Percentiles rank a stretch among this genome's conserved stretches.
phyloP scores from a whole-genome alignment of 176 grass and related monocot species.

The Hordeum marinum region DNA sequence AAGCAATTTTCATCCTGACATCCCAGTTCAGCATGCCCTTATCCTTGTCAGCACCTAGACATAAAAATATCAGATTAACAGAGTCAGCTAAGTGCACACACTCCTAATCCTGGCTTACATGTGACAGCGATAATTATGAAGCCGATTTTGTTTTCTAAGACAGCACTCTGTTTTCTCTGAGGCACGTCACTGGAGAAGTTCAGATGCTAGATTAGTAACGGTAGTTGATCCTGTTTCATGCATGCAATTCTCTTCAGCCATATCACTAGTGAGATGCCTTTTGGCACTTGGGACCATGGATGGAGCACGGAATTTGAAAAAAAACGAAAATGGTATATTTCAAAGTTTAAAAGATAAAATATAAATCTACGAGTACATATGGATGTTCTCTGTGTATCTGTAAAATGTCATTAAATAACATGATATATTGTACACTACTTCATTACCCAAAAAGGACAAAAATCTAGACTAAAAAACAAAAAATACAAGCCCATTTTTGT shows the following conservation, averaged over 20 bases:
- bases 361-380: no score
- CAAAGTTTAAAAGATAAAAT: no score
- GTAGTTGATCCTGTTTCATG: not conserved
- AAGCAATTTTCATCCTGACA: slow-evolving; percentile 81
- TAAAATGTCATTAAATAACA: no score
- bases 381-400: no score
- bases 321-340: no score
- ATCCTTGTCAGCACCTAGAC: slow-evolving; percentile 72
- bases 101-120: not conserved
- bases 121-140: not conserved
- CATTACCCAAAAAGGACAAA: no score
- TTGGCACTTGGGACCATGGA: no score
- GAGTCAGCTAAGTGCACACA: not conserved
- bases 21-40: slow-evolving; percentile 84
- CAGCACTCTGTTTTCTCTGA: not conserved
- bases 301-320: no score
- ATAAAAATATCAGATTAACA: slow-evolving; percentile 15
- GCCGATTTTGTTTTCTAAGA: not conserved
- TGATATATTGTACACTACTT: no score
- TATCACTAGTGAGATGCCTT: not conserved
- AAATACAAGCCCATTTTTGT: no score
- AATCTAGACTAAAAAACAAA: no score
- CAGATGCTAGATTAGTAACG: not conserved
- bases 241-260: not conserved
- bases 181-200: not conserved